Evolutionary conservation across 2,329 filamentous ascomycete genomes (phyloP).

Genomic region (Curvularia lunata): DNA sequence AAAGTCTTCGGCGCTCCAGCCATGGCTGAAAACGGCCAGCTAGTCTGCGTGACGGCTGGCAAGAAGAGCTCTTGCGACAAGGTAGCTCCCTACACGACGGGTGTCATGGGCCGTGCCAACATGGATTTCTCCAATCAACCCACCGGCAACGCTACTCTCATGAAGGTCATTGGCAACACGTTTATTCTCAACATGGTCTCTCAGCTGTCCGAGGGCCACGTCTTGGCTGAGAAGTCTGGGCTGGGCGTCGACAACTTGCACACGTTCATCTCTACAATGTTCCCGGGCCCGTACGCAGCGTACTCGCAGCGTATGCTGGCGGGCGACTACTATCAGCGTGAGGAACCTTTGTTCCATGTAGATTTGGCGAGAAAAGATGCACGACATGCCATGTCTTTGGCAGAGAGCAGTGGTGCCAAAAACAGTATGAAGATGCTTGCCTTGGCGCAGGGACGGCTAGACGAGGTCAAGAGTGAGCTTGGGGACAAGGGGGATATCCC

Average conservation of each 20-base stretch:
- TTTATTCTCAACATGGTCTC: constrained; percentile 86
- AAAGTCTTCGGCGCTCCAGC: constrained; percentile 73
- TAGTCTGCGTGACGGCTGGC: constrained; percentile 77
- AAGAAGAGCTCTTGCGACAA: constrained; percentile 65
- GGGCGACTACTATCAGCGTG: constrained; percentile 77
- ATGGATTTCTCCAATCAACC: constrained; percentile 75
- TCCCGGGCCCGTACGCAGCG: constrained; percentile 75
- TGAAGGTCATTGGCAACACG: constrained; percentile 87
- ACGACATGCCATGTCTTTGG: constrained; percentile 73
- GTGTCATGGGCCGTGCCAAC: constrained; percentile 71
- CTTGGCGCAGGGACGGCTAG: constrained; percentile 70
- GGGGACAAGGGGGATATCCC: constrained; percentile 79
- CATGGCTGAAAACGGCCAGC: constrained; percentile 71
- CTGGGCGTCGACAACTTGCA: constrained; percentile 74
- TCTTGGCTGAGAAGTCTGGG: constrained; percentile 79
- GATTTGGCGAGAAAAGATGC: constrained; percentile 85
- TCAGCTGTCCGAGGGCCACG: constrained; percentile 77
- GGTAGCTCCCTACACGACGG: constrained; percentile 72
- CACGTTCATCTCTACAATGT: constrained; percentile 73
- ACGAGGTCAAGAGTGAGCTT: constrained; percentile 69
- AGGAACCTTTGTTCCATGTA: constrained; percentile 82
- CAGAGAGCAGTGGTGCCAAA: constrained; percentile 61
- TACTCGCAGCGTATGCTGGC: constrained; percentile 77
- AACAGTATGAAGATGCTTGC: constrained; percentile 69
- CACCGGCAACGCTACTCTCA: constrained; percentile 69